Evolutionary conservation across 1,284 basidiomycete genomes (phyloP), one percentile per base, ranked within the genome.

Genomic region (Microbotryomycetes sp.): DNA sequence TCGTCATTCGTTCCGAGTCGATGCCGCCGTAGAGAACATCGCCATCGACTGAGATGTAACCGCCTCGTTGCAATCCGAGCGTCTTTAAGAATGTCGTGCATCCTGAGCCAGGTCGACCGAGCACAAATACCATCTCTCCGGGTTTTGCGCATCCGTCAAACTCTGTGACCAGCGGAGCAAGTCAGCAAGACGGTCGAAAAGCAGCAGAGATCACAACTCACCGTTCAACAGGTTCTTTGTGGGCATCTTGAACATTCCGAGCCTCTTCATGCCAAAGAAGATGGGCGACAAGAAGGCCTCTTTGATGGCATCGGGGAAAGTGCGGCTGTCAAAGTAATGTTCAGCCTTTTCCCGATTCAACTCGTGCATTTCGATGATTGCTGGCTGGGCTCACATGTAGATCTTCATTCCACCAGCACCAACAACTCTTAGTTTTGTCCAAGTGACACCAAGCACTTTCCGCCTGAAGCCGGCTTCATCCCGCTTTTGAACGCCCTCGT

Each of bases 391-490:
- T 63, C 80, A 78, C 48, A 87, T 82, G 71, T 85, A 85, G 63
- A 86, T 80, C 58, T 71, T 75, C 69, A 79, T 75, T 48, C 85
- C 85, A 28, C 87, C 88, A 1, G 81, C 74, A 30, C 86, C 87
- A 22, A 85, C 79, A 53, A 92, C 89, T 62, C 85, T 80, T 0
- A 89, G 76, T 66, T 85, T 79, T 56, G 88, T 81, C 86, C 88
- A 91, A 26, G 83, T 83, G 30, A 90, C 87, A 42, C 88, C 88
- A 42, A 74, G 86, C 66, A 85, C 83, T 78, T 93, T 93, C 75
- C 86, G 85, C 70, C 84, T 83, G 71, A 92, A 86, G 4, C 88
- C 88, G 6, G 86, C 85, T 29, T 79, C 75, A 63, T 89, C 84
- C 60, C 82, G 79, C 6, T 82, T 82, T 26, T 46, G 42, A 22